Evolutionary conservation across 805 yeast species (phyloP).

Genomic region (Torulaspora maleeae): DNA sequence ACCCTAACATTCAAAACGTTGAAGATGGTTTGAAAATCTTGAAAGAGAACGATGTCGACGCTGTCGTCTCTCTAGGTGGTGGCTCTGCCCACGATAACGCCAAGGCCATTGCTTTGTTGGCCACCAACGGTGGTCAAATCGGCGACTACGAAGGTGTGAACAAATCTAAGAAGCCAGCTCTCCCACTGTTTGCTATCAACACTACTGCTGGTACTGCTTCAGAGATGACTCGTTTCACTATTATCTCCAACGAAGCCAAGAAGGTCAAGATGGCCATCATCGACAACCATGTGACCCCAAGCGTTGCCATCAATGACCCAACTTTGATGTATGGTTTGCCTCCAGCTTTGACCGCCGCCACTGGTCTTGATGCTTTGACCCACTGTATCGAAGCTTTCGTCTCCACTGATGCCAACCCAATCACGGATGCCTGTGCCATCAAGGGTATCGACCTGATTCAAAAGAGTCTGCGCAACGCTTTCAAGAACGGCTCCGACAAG

Average conservation of each 20-base stretch:
- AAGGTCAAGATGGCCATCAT: constrained; percentile 44
- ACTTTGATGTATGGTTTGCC: constrained; percentile 40
- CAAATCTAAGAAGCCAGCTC: constrained; percentile 25
- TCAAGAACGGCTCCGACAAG: constrained; percentile 38
- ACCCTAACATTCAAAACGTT: constrained; percentile 21
- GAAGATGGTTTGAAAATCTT: constrained; percentile 17
- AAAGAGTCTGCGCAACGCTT: constrained; percentile 39
- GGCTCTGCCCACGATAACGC: constrained; percentile 47
- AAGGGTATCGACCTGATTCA: constrained; percentile 40
- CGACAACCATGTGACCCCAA: constrained; percentile 40
- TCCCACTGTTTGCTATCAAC: constrained; percentile 42
- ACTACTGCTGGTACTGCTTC: constrained; percentile 47
- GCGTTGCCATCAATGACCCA: constrained; percentile 44
- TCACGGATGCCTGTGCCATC: constrained; percentile 41
- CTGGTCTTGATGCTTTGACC: constrained; percentile 44
- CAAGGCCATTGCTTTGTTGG: constrained; percentile 40
- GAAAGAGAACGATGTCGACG: constrained; percentile 28
- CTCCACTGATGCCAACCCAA: constrained; percentile 45
- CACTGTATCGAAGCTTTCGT: constrained; percentile 45
- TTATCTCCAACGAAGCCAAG: constrained; percentile 38
- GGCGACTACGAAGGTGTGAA: constrained; percentile 42
- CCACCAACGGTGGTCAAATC: constrained; percentile 39
- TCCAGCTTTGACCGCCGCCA: constrained; percentile 39
- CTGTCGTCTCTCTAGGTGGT: constrained; percentile 44
- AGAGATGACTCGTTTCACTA: constrained; percentile 45